A percentile compares a stretch with the other conserved stretches of the same genome.
These are phyloP conservation scores for Ocimum tenuiflorum DNA, from an alignment of 257 asterid species.

Conservation along the genomic window DNA sequence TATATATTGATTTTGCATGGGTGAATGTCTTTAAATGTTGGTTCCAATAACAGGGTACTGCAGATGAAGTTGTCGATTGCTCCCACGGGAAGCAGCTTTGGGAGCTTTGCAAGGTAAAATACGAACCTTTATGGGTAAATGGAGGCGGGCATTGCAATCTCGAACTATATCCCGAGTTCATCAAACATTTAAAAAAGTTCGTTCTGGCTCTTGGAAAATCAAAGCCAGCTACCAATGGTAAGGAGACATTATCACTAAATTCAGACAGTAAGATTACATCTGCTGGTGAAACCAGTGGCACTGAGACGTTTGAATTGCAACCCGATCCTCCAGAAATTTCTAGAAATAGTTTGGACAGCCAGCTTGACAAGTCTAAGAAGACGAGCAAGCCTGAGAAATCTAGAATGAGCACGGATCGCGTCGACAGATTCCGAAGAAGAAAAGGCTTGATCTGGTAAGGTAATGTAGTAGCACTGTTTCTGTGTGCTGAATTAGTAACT, in stretches of 20 bases:
- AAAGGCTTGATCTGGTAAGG: slow-evolving; percentile 77
- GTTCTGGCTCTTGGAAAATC: slow-evolving; percentile 69
- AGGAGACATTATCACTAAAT: slow-evolving; percentile 29
- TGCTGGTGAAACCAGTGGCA: slow-evolving; percentile 36
- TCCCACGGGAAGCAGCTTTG: slow-evolving; percentile 89
- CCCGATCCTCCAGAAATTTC: slow-evolving; percentile 69
- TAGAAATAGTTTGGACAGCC: slow-evolving; percentile 88
- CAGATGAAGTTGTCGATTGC: slow-evolving; percentile 91
- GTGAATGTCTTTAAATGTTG: slow-evolving; percentile 6
- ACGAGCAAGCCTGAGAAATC: slow-evolving; percentile 73
- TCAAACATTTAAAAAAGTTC: slow-evolving; percentile 72
- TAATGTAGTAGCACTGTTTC: slow-evolving; percentile 19
- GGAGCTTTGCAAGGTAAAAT: slow-evolving; percentile 77
- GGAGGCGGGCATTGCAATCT: slow-evolving; percentile 98
- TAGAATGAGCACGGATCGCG: slow-evolving; percentile 80
- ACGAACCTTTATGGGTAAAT: slow-evolving; percentile 79
- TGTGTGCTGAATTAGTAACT: slow-evolving; percentile 28
- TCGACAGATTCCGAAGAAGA: slow-evolving; percentile 79
- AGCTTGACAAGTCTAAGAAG: slow-evolving; percentile 87
- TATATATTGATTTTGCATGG: no score
- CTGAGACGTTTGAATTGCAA: slow-evolving; percentile 43
- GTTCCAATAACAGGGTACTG: slow-evolving; percentile 56
- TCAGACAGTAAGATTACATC: slow-evolving; percentile 36
- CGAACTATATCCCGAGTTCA: slow-evolving; percentile 86
- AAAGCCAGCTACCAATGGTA: slow-evolving; percentile 44